These are phyloP conservation scores for Aspergillus ibericus DNA, from an alignment of 2,329 filamentous ascomycete species.

Conservation along the genomic window DNA sequence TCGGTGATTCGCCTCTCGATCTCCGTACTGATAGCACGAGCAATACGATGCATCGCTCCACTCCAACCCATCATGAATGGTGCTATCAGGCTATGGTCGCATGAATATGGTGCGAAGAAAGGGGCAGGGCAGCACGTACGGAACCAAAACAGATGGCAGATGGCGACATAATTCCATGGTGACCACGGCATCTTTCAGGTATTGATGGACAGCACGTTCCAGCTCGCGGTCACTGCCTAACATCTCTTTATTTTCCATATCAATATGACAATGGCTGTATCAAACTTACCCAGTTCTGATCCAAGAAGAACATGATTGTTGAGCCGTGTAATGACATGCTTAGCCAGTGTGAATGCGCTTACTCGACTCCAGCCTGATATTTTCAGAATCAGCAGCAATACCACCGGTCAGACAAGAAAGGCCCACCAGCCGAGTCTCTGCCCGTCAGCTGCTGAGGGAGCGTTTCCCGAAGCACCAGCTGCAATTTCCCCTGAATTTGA, in stretches of 20 bases:
- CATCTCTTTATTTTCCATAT: not conserved
- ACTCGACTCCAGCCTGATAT: not conserved
- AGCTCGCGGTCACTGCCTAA: not conserved
- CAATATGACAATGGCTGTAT: too few relatives aligned
- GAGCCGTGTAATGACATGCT: not conserved
- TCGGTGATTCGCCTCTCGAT: not conserved
- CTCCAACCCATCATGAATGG: not conserved
- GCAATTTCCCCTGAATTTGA: not conserved
- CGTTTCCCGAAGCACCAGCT: not conserved
- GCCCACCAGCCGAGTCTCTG: not conserved
- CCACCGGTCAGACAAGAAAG: not conserved
- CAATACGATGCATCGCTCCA: not conserved
- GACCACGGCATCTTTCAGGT: not conserved
- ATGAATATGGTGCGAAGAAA: not conserved
- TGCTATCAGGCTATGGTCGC: not conserved
- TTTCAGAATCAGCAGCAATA: not conserved
- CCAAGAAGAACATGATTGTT: not conserved
- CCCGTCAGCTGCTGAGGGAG: not conserved
- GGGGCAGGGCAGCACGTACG: not conserved
- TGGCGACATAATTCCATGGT: not conserved
- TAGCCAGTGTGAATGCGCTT: not conserved
- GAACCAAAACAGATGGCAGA: not conserved
- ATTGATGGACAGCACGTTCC: not conserved
- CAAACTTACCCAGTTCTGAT: not conserved
- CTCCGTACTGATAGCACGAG: not conserved